Evolutionary conservation across 2,329 filamentous ascomycete species (phyloP).

Genomic region (Pezicula neosporulosa): DNA sequence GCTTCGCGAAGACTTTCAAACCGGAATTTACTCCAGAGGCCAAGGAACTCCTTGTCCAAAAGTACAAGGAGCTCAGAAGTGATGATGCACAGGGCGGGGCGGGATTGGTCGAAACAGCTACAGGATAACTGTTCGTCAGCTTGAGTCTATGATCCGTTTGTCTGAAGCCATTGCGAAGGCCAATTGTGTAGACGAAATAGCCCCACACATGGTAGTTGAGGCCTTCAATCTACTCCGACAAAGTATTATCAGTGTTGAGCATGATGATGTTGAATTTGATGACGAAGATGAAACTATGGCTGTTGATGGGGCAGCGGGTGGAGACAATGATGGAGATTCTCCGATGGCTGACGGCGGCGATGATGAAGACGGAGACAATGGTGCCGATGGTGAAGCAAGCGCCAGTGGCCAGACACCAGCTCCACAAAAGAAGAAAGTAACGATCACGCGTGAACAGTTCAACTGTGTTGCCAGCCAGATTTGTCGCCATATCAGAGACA

Average conservation of each 20-base stretch:
- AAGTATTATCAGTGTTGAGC: slow-evolving; percentile 96
- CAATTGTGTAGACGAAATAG: slow-evolving; percentile 91
- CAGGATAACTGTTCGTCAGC: slow-evolving; percentile 92
- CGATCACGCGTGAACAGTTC: slow-evolving; percentile 95
- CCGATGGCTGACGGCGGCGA: slow-evolving; percentile 47
- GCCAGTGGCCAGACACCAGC: slow-evolving; percentile 11
- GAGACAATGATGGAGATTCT: slow-evolving; percentile 44
- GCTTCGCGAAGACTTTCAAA: slow-evolving; percentile 91
- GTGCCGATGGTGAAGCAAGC: slow-evolving; percentile 22
- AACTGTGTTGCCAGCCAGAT: slow-evolving; percentile 85
- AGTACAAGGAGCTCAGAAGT: slow-evolving; percentile 91
- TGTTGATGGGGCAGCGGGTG: slow-evolving; percentile 38
- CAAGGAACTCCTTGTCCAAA: slow-evolving; percentile 78
- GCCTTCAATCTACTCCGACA: slow-evolving; percentile 88
- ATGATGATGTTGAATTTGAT: slow-evolving; percentile 94
- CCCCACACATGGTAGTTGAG: slow-evolving; percentile 80
- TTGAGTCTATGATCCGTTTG: slow-evolving; percentile 93
- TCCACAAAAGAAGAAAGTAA: slow-evolving; percentile 57
- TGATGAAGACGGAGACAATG: slow-evolving; percentile 40
- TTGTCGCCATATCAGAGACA: slow-evolving; percentile 77
- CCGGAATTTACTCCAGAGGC: slow-evolving; percentile 89
- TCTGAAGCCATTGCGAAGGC: slow-evolving; percentile 98
- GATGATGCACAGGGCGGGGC: slow-evolving; percentile 92
- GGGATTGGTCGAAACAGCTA: slow-evolving; percentile 94
- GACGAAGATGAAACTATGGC: slow-evolving; percentile 58